Evolutionary conservation across 164 flowering plant genomes (phyloP), one percentile per base, ranked within the genome.

Genomic region (Platanus orientalis): DNA sequence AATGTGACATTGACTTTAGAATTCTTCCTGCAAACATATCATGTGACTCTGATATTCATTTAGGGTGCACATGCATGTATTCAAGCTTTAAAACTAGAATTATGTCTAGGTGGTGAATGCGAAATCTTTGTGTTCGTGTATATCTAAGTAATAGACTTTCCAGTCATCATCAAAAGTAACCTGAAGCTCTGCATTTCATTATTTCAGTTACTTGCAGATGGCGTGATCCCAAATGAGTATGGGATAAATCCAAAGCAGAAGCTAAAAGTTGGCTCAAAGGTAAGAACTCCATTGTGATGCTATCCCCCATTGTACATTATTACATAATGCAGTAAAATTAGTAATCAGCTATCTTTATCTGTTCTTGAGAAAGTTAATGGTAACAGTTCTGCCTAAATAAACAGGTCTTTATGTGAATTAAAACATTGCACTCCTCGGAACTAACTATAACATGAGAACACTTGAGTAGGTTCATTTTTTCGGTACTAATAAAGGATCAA

Each of bases 141-240:
- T 7, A 6, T 5, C 4, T 23, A 49, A 2, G 1, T 17, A 20
- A 20, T 49, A 26, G 27, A 19, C 49, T 11, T 19, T 29, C 21
- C 36, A n/a, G 26, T 34, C 11, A 25, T 40, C 54, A 51, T 28
- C 6, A 36, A n/a, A 44, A 36, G 49, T 58, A 30, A 21, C 54
- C 53, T 36, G 19, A 60, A 27, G 30, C 5, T 39, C 51, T 61
- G 27, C 57, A 26, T 51, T 58, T 71, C 67, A 13, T 59, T 69
- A 25, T 74, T 79, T 69, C 81, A 95, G 99, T 70, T 84, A 73
- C 96, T 95, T 75, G 99, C 99, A 42, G 99, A 95, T 78, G 96
- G 97, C 62, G 99, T 95, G 27, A 95, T 95, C 66, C 99, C 99
- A 40, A 95, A 92, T 68, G 99, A 95, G 76, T 95, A 95, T 73